Evolutionary conservation across 2,329 filamentous ascomycete species (phyloP), one percentile per base, ranked within the genome.

Genomic region (Teratosphaeria destructans): DNA sequence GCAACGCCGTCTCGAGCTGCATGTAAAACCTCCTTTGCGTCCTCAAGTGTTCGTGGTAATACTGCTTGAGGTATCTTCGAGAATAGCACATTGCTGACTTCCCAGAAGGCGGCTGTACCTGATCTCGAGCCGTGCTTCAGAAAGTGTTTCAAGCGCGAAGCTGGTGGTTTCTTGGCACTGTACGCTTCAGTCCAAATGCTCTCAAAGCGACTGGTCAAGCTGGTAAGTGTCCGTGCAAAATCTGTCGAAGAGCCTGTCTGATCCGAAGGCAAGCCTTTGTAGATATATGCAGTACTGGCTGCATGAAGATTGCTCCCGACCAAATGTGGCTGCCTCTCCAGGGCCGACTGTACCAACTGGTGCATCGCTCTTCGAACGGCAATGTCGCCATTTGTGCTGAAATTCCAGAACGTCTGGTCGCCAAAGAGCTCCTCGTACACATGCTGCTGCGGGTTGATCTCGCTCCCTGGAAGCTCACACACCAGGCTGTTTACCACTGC

Each of bases 111-210:
- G 3, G 80, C 75, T 0, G 84, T 78, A 3, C 88, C 87, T n/a
- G 85, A 83, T 68, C 96, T 89, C 0, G 93, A 95, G 2, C 94
- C 93, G 67, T 86, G 89, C 62, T 88, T 85, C 6, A 97, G 77
- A 65, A 95, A 94, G 8, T 84, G 78, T 56, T 83, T 81, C 3
- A 99, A 73, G 26, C 86, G 75, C 61, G 78, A 82, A 61, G 74
- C 79, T 60, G 73, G 81, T 7, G 80, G 70, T 34, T 80, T 81
- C 70, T 85, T 86, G 54, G 78, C 81, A 32, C 74, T 78, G 70
- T 85, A 85, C 58, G 83, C 77, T 5, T 79, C 78, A 1, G 85
- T 86, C 94, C 94, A 99, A 10, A 92, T 78, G 16, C 84, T 80
- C 0, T 90, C 85, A 55, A 85, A 81, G 12, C 72, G 71, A 34